These are phyloP conservation scores for Neopestalotiopsis rosae DNA, from an alignment of 2,329 filamentous ascomycete genomes.

Conservation along the genomic window DNA sequence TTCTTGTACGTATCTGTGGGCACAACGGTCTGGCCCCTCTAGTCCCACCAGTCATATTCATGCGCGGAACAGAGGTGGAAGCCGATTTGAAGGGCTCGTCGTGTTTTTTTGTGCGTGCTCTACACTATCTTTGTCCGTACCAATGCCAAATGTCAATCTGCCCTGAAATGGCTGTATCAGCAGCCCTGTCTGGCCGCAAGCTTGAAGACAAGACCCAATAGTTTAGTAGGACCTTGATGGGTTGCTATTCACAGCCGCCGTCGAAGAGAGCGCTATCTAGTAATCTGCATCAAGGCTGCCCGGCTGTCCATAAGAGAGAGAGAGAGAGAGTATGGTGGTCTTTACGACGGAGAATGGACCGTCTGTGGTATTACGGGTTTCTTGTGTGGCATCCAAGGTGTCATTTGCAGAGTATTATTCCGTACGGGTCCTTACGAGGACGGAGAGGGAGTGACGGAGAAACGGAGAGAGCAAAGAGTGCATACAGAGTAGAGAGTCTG, in stretches of 20 bases:
- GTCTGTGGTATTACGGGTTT: background rate
- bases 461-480: background rate
- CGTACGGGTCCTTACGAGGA: background rate
- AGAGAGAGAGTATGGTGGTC: background rate
- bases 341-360: background rate
- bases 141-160: slow-evolving; percentile 2
- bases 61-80: slow-evolving; percentile 15
- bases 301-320: background rate
- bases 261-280: background rate
- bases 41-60: slow-evolving; percentile 16
- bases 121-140: background rate
- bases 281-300: background rate
- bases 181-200: slow-evolving; percentile 14
- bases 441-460: background rate
- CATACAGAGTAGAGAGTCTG: background rate
- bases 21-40: background rate
- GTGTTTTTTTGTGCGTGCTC: slow-evolving; percentile 1
- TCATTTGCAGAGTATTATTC: background rate
- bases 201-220: slow-evolving; percentile 13
- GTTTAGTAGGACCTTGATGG: background rate
- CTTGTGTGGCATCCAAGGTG: background rate
- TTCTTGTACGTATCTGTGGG: background rate
- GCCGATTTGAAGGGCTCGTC: slow-evolving; percentile 10
- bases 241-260: background rate
- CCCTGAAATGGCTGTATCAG: background rate